Base-by-base conservation (phyloP, 768 basidiomycete species). In the Lactarius hatsudake region DNA sequence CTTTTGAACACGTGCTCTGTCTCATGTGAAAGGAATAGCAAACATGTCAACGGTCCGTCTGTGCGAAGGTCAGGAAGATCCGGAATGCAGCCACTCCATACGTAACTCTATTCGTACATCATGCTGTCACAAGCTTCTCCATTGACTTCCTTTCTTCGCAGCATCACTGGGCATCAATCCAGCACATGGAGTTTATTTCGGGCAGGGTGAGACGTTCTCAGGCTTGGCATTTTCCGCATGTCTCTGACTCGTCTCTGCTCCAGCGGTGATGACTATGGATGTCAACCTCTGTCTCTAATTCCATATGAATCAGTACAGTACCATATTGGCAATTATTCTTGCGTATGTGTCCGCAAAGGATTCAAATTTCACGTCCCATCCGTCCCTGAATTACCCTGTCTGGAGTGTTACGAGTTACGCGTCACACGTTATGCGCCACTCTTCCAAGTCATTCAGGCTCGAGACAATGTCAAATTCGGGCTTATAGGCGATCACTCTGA, bases 111-210 rank as follows among this genome's bases (percentile, higher is more conserved):
- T 64, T 59, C 45, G 10, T 26, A 15, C 54, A 42, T n/a, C n/a
- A n/a, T n/a, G 12, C 23, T 28, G 32, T 34, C 23, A 23, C 36
- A 12, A 20, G 10, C 40, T 40, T 43, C 3, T 18, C 20, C n/a
- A 48, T 23, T 38, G n/a, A 54, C n/a, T 38, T 28, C 23, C n/a
- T 5, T 58, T 58, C 58, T 28, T 32, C 18, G 20, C 55, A 83
- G 84, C 78, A 20, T 81, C 83, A 15, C 81, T 76, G 17, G 82
- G 82, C 36, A 80, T 82, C 65, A 84, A 82, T 64, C 75, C 75
- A 5, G 77, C 80, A n/a, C 84, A 85, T 59, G 67, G 77, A 56
- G 57, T 79, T 17, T 84, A 85, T 69, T 83, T 84, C 67, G 76
- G 72, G 12, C 81, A 83, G 74, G 73, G 83, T 83, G 65, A 26